phyloP scores from a whole-genome alignment of 2,329 filamentous ascomycete species.

The Pseudodiploospora longispora region DNA sequence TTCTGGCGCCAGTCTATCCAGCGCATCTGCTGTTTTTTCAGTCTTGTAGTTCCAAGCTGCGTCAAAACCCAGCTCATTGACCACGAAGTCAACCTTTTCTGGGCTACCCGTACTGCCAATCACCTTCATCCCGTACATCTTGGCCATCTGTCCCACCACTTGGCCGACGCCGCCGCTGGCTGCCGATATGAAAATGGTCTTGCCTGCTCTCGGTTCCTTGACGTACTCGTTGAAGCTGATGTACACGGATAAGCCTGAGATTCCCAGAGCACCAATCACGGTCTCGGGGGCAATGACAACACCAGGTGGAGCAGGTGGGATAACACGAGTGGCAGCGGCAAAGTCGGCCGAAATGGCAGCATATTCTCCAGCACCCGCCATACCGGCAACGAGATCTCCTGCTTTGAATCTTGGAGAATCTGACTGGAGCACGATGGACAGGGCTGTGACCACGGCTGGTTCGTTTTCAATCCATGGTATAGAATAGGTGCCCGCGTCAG shows the following conservation, averaged over 20 bases:
- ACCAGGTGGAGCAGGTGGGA: constrained; percentile 30
- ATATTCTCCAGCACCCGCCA: constrained; percentile 61
- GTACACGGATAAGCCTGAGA: constrained; percentile 60
- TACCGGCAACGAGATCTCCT: constrained; percentile 57
- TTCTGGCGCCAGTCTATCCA: constrained; percentile 62
- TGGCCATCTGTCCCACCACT: constrained; percentile 75
- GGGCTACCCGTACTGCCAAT: constrained; percentile 75
- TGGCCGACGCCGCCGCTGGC: constrained; percentile 78
- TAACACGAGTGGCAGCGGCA: constrained; percentile 27
- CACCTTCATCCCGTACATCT: constrained; percentile 69
- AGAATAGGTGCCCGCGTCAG: constrained; percentile 49
- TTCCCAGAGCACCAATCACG: constrained; percentile 63
- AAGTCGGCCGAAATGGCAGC: constrained; percentile 18
- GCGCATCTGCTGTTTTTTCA: constrained; percentile 59
- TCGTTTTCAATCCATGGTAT: constrained; percentile 46
- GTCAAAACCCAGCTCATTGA: constrained; percentile 43
- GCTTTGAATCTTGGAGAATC: constrained; percentile 52
- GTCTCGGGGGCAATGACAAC: constrained; percentile 50
- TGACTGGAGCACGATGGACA: constrained; percentile 65
- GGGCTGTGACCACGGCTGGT: constrained; percentile 55
- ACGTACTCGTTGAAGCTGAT: constrained; percentile 56
- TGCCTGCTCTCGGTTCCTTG: constrained; percentile 54
- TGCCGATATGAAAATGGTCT: constrained; percentile 75
- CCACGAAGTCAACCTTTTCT: constrained; percentile 65
- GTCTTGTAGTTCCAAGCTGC: constrained; percentile 83